Evolutionary conservation across 2,329 filamentous ascomycete species (phyloP).

Genomic region (Lecanosticta acicola): DNA sequence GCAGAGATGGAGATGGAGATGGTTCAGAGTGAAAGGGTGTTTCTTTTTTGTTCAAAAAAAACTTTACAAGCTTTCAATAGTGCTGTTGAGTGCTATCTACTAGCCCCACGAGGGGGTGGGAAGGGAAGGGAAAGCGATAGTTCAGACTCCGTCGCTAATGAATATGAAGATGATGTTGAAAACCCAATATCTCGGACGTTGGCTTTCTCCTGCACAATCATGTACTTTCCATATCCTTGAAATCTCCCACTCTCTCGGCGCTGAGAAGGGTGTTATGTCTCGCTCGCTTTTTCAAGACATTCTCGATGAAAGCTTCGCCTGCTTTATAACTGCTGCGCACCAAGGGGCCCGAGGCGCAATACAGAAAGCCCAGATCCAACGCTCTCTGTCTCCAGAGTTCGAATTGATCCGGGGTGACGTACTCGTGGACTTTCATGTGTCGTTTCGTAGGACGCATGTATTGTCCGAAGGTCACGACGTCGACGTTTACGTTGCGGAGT

Average conservation of each 20-base stretch:
- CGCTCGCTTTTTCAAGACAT: constrained; percentile 80
- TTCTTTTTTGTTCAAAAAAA: too few species aligned
- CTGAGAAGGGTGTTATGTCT: constrained; percentile 31
- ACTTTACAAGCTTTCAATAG: too few species aligned
- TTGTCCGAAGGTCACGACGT: constrained; percentile 98
- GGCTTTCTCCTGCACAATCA: not conserved
- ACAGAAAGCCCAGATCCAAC: constrained; percentile 91
- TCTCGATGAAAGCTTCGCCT: constrained; percentile 97
- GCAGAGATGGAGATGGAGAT: too few species aligned
- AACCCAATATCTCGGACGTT: not conserved
- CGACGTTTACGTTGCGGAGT: constrained; percentile 72
- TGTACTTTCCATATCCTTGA: constrained; percentile 16
- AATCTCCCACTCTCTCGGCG: constrained; percentile 27
- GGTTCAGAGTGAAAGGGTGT: too few species aligned
- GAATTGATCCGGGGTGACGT: constrained; percentile 85
- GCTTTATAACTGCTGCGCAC: constrained; percentile 97
- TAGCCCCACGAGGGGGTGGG: too few species aligned
- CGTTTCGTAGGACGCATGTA: constrained; percentile 99
- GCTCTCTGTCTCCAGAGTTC: constrained; percentile 87
- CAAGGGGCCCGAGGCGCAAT: constrained; percentile 87
- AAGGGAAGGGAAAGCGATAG: too few species aligned
- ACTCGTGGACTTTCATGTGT: constrained; percentile 94
- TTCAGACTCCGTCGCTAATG: too few species aligned
- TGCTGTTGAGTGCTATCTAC: too few species aligned
- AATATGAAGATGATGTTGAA: too few species aligned